Conservation (phyloP, 2,329 filamentous ascomycete genomes). For the Aspergillus phoenicis region DNA sequence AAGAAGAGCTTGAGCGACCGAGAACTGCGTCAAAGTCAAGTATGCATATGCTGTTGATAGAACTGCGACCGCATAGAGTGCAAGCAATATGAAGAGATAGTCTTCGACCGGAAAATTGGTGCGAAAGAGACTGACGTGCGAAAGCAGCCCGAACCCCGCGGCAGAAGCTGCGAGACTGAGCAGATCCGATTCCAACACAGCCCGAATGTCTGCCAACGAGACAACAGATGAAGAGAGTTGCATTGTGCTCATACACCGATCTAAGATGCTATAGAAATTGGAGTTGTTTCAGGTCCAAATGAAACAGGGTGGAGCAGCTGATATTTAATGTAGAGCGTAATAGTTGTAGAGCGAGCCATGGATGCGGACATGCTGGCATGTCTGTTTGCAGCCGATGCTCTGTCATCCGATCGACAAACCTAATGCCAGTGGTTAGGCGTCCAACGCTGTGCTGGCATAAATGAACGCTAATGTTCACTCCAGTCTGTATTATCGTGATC, state of each 20-base stretch:
- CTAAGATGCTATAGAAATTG: slow-evolving; percentile 7
- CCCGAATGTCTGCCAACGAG: neutral
- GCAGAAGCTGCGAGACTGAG: neutral
- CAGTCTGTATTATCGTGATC: no score
- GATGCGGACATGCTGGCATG: neutral
- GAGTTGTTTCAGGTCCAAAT: neutral
- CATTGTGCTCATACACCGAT: neutral
- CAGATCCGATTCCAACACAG: neutral
- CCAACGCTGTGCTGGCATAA: no score
- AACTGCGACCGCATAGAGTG: neutral
- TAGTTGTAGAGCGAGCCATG: neutral
- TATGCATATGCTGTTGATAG: neutral
- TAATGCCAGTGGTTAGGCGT: neutral
- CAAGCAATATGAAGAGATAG: slow-evolving; percentile 5
- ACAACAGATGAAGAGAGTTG: neutral
- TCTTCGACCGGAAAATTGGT: slow-evolving; percentile 13
- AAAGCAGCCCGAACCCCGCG: neutral
- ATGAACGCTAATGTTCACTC: no score
- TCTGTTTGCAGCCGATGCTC: neutral
- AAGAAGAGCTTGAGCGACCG: neutral
- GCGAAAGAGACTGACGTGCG: slow-evolving; percentile 10
- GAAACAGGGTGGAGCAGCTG: neutral
- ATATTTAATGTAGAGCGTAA: no score
- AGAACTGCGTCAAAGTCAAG: neutral
- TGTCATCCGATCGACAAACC: neutral